Base-by-base conservation (phyloP, 352 stramenopile species). In the Pythium rhizo-oryzae region DNA sequence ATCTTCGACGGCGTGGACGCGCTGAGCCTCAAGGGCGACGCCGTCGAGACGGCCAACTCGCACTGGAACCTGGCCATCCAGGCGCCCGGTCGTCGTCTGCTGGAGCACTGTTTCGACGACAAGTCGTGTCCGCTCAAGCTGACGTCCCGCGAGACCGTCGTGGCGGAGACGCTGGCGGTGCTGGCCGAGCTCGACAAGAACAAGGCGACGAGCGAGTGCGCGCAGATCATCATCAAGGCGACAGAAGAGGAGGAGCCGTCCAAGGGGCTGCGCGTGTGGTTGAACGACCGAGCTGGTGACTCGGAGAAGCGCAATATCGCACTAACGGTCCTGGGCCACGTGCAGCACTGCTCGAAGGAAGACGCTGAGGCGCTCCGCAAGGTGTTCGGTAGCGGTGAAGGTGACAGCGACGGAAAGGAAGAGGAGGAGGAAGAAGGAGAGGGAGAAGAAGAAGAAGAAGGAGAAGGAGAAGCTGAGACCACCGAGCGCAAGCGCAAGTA, bases 1-100 rank as follows among this genome's bases (percentile, higher is more conserved):
- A 65, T 79, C 16, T 66, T 76, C 30, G 72, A 79, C 33, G 57
- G 69, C 24, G 54, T 79, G 9, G 64, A 68, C 43, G 46, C 51
- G n/a, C 30, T 67, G 21, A 66, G 33, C 9, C 21, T 41, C 41
- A 39, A 63, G 19, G 24, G 46, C 35, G 52, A 71, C n/a, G 18
- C 44, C 2, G 2, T 64, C 25, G 59, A 69, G 18, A 63, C 21
- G 2, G 52, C 53, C 47, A 44, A 61, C 50, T 69, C 64, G 1
- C 46, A 72, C 30, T 72, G 65, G 70, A 70, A 76, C 50, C 11
- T 57, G 16, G 59, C 28, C 2, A 58, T 72, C 28, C 28, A 37
- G 5, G 50, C 33, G 16, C 56, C 70, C 9, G 19, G 46, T 3
- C 33, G 37, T 37, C 64, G 64, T 0, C 25, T 76, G n/a, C 46